Conservation (phyloP, 768 basidiomycete genomes). For the Lyophyllum decastes region DNA sequence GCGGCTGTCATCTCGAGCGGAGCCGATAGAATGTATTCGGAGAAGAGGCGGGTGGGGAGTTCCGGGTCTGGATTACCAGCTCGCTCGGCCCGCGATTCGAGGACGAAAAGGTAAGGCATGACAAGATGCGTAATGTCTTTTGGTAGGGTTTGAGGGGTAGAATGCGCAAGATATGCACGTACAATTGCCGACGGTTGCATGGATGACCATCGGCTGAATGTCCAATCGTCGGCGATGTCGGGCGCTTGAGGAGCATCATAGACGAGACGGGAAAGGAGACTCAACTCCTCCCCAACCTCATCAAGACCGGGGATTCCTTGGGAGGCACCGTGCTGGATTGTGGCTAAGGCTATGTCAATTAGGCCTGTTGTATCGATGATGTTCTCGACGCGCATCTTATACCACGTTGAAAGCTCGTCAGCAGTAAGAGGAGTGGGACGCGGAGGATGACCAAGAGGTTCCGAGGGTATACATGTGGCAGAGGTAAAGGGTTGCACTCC, state of each 20-base stretch:
- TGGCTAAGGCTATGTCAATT: conserved; percentile 74
- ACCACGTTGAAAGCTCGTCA: conserved; percentile 71
- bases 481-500: conserved; percentile 20
- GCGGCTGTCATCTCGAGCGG: conserved; percentile 69
- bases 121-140: conserved; percentile 75
- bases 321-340: conserved; percentile 86
- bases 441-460: neutral
- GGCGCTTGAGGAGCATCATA: conserved; percentile 72
- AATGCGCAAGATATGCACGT: conserved; percentile 72
- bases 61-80: conserved; percentile 66
- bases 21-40: conserved; percentile 71
- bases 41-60: conserved; percentile 64
- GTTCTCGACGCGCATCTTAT: conserved; percentile 59
- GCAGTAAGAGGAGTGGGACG: conserved; percentile 39
- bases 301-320: conserved; percentile 78
- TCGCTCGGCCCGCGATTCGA: conserved; percentile 88
- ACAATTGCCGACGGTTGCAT: conserved; percentile 70
- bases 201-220: conserved; percentile 68
- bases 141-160: conserved; percentile 65
- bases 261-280: conserved; percentile 80
- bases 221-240: conserved; percentile 64
- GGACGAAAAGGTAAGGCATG: conserved; percentile 89
- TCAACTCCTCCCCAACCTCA: conserved; percentile 88
- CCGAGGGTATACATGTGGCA: neutral
- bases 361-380: conserved; percentile 72